Evolutionary conservation across 495 filamentous ascomycete genomes (phyloP), one percentile per base, ranked within the genome.

Genomic region (Podospora australis): DNA sequence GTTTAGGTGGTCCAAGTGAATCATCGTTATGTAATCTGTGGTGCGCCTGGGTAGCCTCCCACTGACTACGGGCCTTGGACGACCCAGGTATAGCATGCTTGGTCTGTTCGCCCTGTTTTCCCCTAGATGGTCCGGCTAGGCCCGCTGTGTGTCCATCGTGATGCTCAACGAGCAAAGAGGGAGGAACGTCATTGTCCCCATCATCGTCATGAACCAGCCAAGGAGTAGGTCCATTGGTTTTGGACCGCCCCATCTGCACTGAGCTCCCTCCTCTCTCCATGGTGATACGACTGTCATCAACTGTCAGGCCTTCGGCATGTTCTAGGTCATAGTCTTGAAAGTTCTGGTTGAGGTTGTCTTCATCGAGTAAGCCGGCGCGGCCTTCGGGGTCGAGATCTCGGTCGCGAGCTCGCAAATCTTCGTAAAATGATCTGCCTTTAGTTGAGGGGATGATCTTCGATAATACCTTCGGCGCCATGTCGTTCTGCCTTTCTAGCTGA

Each of bases 121-220:
- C 44, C 20, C 21, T 46, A n/a, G 47, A 17, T 25, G 60, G 53
- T 16, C 25, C 48, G 22, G 44, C 48, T 36, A 11, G n/a, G 2
- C 29, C 45, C 10, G 38, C 23, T 4, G 48, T 21, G 49, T 46
- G 60, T 46, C 34, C 41, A 3, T 55, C 58, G 28, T 63, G 62
- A 8, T 62, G 70, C 64, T 96, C 92, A 20, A 97, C 79, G 22
- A 97, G 66, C 41, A 98, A 73, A 11, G 91, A 96, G 25, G 80
- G 79, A 3, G 92, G 92, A 1, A 98, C 92, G 54, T 97, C 92
- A 44, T 95, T 90, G 59, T 95, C 87, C 14, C 77, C 78, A 44
- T 94, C 87, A n/a, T 88, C 83, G 13, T 83, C 70, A 17, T 81
- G 66, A 22, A 56, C 49, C 22, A 59, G 58, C 61, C 71, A 69